phyloP scores from a whole-genome alignment of 2,329 filamentous ascomycete genomes.

The Fusarium torulosum region DNA sequence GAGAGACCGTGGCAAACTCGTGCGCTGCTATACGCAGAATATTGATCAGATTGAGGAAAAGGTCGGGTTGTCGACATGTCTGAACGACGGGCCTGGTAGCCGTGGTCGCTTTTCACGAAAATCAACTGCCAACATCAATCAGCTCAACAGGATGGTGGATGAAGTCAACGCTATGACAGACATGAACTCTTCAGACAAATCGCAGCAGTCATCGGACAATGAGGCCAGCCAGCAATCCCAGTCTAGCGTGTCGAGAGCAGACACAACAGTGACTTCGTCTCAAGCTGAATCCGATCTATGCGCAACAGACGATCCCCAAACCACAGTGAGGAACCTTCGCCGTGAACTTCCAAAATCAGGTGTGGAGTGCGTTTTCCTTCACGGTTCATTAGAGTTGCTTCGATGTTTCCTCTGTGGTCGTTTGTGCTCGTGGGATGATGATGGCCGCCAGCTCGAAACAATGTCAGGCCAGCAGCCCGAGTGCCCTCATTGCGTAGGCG shows the following conservation, averaged over 20 bases:
- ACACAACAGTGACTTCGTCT: slow-evolving; percentile 25
- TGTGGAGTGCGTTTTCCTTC: slow-evolving; percentile 76
- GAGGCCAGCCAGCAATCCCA: slow-evolving; percentile 38
- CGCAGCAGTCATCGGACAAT: slow-evolving; percentile 36
- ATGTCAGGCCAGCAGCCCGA: slow-evolving; percentile 74
- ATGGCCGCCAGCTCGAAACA: slow-evolving; percentile 66
- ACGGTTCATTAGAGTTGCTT: slow-evolving; percentile 75
- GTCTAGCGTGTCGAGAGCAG: slow-evolving; percentile 29
- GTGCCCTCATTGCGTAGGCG: slow-evolving; percentile 74
- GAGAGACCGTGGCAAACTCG: slow-evolving; percentile 74
- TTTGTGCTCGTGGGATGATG: slow-evolving; percentile 70
- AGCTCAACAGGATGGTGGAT: slow-evolving; percentile 56
- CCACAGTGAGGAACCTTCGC: slow-evolving; percentile 38
- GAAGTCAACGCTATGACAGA: slow-evolving; percentile 46
- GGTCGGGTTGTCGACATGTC: slow-evolving; percentile 73
- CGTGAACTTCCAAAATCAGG: slow-evolving; percentile 56
- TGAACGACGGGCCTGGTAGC: slow-evolving; percentile 72
- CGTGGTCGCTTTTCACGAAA: slow-evolving; percentile 70
- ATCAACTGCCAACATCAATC: slow-evolving; percentile 53
- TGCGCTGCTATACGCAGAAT: slow-evolving; percentile 81
- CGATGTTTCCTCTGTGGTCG: slow-evolving; percentile 73
- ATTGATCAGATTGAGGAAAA: slow-evolving; percentile 80
- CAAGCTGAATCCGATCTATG: slow-evolving; percentile 40
- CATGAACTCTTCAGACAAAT: slow-evolving; percentile 41
- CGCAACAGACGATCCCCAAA: slow-evolving; percentile 37